These are phyloP conservation scores for Mortierella antarctica DNA, from an alignment of 192 early-diverging fungal species.

Conservation along the genomic window DNA sequence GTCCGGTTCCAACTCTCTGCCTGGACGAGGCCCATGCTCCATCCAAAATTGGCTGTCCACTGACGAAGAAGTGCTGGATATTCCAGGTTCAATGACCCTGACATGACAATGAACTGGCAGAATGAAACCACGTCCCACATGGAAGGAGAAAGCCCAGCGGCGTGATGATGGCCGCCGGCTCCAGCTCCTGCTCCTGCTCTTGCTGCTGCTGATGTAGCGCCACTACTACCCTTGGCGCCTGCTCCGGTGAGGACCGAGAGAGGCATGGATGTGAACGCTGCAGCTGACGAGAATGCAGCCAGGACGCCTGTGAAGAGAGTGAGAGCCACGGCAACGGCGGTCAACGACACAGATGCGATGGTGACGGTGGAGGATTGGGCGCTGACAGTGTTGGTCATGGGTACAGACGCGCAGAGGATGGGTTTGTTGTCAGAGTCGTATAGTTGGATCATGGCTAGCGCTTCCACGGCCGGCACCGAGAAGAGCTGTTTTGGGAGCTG, in stretches of 20 bases:
- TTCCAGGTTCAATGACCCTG: conserved; percentile 39
- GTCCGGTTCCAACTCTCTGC: conserved; percentile 19
- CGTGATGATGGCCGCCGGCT: not conserved
- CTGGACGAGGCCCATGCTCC: conserved; percentile 48
- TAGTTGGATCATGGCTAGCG: conserved; percentile 31
- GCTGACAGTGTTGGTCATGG: conserved; percentile 36
- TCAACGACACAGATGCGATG: conserved; percentile 27
- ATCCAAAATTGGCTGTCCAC: conserved; percentile 52
- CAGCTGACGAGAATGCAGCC: conserved; percentile 34
- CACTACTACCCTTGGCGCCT: not conserved
- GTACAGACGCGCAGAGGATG: conserved; percentile 32
- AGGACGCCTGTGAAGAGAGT: conserved; percentile 21
- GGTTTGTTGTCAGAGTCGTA: conserved; percentile 16
- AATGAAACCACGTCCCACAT: conserved; percentile 48
- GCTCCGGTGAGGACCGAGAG: not conserved
- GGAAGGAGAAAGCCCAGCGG: conserved; percentile 21
- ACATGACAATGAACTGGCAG: conserved; percentile 52
- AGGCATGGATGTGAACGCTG: conserved; percentile 21
- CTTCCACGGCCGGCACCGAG: conserved; percentile 37
- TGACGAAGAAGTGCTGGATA: conserved; percentile 45
- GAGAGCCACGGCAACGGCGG: conserved; percentile 16
- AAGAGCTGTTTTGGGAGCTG: conserved; percentile 42
- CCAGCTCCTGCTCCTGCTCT: conserved; percentile 2
- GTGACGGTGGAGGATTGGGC: conserved; percentile 30
- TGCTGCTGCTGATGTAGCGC: not conserved